Evolutionary conservation across 176 grass and related monocot genomes (phyloP).

Genomic region (Aegilops sharonensis): DNA sequence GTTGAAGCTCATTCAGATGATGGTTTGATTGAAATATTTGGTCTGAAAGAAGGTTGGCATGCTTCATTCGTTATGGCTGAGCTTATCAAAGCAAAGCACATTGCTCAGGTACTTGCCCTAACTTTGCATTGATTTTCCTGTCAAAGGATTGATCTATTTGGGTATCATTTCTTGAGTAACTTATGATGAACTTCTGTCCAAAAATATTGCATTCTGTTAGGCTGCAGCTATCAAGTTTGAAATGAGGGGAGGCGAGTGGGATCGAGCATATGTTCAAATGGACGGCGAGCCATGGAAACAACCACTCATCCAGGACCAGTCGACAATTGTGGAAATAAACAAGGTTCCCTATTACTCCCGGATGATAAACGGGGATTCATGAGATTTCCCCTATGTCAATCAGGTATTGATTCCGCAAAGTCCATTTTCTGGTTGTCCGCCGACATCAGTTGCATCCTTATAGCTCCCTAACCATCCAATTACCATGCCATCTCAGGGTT

Average conservation of each 20-base stretch:
- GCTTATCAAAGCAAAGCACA: constrained; percentile 92
- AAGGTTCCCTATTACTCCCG: constrained; percentile 71
- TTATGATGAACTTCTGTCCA: not conserved
- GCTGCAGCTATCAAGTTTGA: constrained; percentile 88
- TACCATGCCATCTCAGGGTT: constrained; percentile 22
- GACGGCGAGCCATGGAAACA: constrained; percentile 97
- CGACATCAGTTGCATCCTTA: not conserved
- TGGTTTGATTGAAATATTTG: constrained; percentile 97
- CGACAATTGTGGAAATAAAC: constrained; percentile 76
- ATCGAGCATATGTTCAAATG: constrained; percentile 79
- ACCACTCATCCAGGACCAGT: constrained; percentile 58
- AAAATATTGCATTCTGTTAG: constrained; percentile 36
- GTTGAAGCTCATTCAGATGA: constrained; percentile 87
- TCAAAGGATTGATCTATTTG: not conserved
- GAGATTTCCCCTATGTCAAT: constrained; percentile 23
- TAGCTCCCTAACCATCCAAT: not conserved
- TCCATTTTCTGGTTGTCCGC: not conserved
- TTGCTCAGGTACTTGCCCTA: constrained; percentile 67
- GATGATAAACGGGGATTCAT: constrained; percentile 70
- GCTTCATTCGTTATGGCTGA: constrained; percentile 94
- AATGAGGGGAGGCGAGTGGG: constrained; percentile 79
- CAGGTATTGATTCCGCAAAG: constrained; percentile 22
- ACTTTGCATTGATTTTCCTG: not conserved
- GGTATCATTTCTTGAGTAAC: not conserved
- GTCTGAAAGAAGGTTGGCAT: constrained; percentile 98